A percentile compares a stretch with the other conserved stretches of the same genome.
Evolutionary conservation across 768 basidiomycete species (phyloP).

Genomic region (Artomyces pyxidatus): DNA sequence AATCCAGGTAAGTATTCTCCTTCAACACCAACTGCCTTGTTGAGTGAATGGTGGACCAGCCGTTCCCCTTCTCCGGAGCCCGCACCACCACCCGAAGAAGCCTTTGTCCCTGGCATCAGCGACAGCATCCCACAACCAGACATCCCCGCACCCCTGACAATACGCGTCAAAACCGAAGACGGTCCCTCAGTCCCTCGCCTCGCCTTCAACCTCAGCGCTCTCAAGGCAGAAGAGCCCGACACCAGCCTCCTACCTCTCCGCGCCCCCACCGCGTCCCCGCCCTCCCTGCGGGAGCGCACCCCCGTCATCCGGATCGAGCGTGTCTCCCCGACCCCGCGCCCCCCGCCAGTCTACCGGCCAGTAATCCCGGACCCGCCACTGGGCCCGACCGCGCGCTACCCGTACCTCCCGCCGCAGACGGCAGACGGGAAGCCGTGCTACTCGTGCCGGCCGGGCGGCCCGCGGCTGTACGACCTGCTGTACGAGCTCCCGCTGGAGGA

Average conservation of each 20-base stretch:
- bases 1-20: neutral
- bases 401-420: constrained; percentile 44
- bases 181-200: neutral
- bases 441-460: constrained; percentile 62
- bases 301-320: neutral
- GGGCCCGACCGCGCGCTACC: constrained; percentile 37
- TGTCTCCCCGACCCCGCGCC: neutral
- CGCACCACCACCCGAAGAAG: neutral
- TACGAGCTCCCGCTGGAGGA: constrained; percentile 48
- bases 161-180: neutral
- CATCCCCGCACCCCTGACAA: neutral
- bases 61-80: neutral
- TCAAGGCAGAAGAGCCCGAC: neutral
- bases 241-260: no score
- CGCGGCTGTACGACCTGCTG: constrained; percentile 57
- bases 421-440: constrained; percentile 23
- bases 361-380: neutral
- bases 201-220: neutral
- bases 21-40: neutral
- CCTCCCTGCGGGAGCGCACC: neutral
- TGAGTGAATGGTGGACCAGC: neutral
- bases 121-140: neutral
- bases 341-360: neutral
- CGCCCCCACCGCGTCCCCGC: neutral
- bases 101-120: neutral